Evolutionary conservation across 148 eudicot genomes (phyloP), one percentile per base, ranked within the genome.

Genomic region (Rhododendron griersonianum): DNA sequence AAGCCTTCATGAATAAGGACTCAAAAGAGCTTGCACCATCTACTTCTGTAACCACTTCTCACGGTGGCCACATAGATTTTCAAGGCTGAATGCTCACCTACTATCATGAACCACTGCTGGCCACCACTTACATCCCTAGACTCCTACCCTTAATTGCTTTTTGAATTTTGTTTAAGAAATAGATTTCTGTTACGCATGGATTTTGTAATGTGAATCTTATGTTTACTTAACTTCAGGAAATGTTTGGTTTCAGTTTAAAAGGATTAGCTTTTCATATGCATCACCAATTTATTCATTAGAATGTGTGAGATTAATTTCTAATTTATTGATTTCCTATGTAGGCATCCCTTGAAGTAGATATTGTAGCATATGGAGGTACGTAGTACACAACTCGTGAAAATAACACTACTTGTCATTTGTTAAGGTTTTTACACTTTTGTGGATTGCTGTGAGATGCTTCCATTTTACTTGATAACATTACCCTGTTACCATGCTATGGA

Each of bases 331-430:
- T 87, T 78, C n/a, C 81, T 39, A 90, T 74, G 86, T 91, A 96
- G 98, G 98, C 95, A 84, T 85, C 88, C 86, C 87, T 97, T 44
- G 90, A 94, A 89, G 99, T 96, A 87, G 99, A 96, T 86, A 94
- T 96, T 82, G 94, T 96, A 77, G 99, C 99, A 33, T 95, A 95
- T 86, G 99, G 99, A 91, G 99, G 99, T 96, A 89, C 73, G 73
- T 61, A 18, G 39, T 23, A 73, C 65, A 47, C 48, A 57, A 47
- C 37, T 41, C 3, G 33, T 47, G 79, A 53, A 48, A 48, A 14
- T 71, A 48, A 16, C 51, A 10, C 10, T 15, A 4, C 19, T 50
- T 84, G 28, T 33, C 5, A 83, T 48, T 71, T 82, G 19, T 25
- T 82, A 5, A 61, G 30, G 1, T 63, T 3, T 4, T 23, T 55